These are phyloP conservation scores for Fibroporia radiculosa DNA, from an alignment of 768 basidiomycete genomes.

Conservation along the genomic window DNA sequence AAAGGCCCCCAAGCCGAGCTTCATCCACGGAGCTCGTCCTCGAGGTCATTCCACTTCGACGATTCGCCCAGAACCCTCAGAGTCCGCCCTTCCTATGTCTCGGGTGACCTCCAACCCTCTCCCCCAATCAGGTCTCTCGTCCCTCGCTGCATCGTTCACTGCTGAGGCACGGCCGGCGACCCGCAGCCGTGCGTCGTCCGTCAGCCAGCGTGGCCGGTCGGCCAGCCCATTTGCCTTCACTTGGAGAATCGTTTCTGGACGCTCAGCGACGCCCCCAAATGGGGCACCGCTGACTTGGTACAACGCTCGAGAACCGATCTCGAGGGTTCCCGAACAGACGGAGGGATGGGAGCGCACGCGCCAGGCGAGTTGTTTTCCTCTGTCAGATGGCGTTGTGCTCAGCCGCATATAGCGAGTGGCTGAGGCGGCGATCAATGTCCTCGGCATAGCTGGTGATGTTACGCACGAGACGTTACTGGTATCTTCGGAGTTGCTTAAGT, in stretches of 20 bases:
- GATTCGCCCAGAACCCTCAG: constrained; percentile 7
- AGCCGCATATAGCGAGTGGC: constrained; percentile 16
- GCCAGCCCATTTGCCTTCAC: constrained; percentile 11
- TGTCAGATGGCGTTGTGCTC: neutral
- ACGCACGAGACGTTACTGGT: neutral
- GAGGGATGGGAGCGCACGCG: constrained; percentile 22
- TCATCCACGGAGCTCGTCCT: neutral
- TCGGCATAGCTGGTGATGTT: neutral
- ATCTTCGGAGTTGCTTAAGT: neutral
- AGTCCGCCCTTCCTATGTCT: constrained; percentile 3
- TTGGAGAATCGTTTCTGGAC: constrained; percentile 4
- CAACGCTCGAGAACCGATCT: constrained; percentile 9
- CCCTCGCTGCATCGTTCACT: constrained; percentile 5
- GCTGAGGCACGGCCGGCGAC: constrained; percentile 2
- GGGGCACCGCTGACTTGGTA: constrained; percentile 20
- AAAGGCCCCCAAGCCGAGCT: neutral
- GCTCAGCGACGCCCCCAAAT: constrained; percentile 12
- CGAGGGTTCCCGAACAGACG: constrained; percentile 20
- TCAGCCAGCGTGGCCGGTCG: constrained; percentile 7
- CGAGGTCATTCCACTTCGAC: constrained; percentile 16
- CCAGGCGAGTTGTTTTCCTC: constrained; percentile 12
- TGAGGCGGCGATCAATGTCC: constrained; percentile 11
- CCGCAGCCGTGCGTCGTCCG: constrained; percentile 10
- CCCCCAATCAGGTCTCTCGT: constrained; percentile 8
- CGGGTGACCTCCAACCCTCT: constrained; percentile 14